Conservation (phyloP, 2,329 filamentous ascomycete species). For the Trichoderma oligosporum region DNA sequence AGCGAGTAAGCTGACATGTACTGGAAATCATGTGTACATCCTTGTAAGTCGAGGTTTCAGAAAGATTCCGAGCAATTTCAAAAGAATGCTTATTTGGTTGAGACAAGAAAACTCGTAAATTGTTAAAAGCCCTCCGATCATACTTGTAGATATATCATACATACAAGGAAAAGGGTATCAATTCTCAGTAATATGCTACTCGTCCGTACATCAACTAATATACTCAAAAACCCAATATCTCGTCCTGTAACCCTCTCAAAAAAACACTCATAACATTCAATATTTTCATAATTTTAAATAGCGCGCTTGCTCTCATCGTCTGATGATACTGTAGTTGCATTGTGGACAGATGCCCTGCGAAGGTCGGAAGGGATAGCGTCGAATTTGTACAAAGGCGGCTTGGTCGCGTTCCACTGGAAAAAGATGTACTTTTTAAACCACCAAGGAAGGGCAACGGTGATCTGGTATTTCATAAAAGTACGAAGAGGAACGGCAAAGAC, state of each 20-base stretch:
- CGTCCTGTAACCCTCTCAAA: neutral
- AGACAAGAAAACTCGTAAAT: neutral
- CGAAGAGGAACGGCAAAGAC: conserved; percentile 46
- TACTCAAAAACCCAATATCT: conserved; percentile 1
- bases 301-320: conserved; percentile 14
- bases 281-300: neutral
- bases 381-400: conserved; percentile 38
- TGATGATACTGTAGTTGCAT: conserved; percentile 1
- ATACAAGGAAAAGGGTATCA: conserved; percentile 20
- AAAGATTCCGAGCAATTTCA: too few relatives aligned
- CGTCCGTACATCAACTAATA: neutral
- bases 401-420: conserved; percentile 31
- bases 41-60: too few relatives aligned
- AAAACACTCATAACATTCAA: neutral
- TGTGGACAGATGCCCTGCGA: conserved; percentile 12
- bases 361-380: conserved; percentile 26
- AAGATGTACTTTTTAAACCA: conserved; percentile 34
- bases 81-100: neutral
- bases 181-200: neutral
- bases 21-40: too few relatives aligned
- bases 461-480: conserved; percentile 41
- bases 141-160: neutral
- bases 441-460: conserved; percentile 33
- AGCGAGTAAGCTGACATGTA: too few relatives aligned
- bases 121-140: neutral